Conservation (phyloP, 768 basidiomycete genomes). For the Xerocomellus chrysenteron region DNA sequence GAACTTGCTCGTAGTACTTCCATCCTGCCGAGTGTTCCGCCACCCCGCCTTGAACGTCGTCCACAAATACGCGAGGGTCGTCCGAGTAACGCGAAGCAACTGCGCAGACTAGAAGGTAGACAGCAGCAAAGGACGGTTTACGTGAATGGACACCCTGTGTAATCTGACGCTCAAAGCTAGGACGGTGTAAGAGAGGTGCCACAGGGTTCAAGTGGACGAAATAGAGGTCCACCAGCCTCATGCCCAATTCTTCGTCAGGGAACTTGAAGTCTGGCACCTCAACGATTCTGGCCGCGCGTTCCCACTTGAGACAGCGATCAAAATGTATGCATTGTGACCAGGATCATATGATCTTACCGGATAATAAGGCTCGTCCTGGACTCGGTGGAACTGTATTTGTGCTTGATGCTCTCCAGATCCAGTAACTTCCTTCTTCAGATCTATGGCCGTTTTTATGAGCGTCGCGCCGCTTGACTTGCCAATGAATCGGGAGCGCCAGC, state of each 20-base stretch:
- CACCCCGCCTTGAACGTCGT: conserved; percentile 29
- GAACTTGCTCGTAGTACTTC: conserved; percentile 51
- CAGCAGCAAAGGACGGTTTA: conserved; percentile 53
- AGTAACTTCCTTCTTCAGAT: conserved; percentile 56
- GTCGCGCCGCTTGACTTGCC: conserved; percentile 44
- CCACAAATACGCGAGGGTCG: conserved; percentile 53
- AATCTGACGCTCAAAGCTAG: conserved; percentile 57
- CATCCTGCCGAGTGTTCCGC: conserved; percentile 49
- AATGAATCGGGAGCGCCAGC: conserved; percentile 29
- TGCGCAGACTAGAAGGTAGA: conserved; percentile 71
- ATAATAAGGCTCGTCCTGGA: background rate
- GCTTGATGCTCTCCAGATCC: conserved; percentile 32
- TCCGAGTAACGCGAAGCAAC: conserved; percentile 54
- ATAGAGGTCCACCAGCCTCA: conserved; percentile 57
- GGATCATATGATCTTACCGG: conserved; percentile 26
- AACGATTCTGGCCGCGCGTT: conserved; percentile 19
- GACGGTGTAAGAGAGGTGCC: conserved; percentile 70
- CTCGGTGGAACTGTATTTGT: background rate
- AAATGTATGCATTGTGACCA: background rate
- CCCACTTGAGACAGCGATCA: conserved; percentile 24
- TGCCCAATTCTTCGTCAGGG: conserved; percentile 51
- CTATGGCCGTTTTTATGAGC: conserved; percentile 48
- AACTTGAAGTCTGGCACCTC: conserved; percentile 39
- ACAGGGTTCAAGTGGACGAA: conserved; percentile 59
- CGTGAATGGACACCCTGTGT: conserved; percentile 47